phyloP scores from a whole-genome alignment of 768 basidiomycete genomes.

The Leccinum sublutescens region DNA sequence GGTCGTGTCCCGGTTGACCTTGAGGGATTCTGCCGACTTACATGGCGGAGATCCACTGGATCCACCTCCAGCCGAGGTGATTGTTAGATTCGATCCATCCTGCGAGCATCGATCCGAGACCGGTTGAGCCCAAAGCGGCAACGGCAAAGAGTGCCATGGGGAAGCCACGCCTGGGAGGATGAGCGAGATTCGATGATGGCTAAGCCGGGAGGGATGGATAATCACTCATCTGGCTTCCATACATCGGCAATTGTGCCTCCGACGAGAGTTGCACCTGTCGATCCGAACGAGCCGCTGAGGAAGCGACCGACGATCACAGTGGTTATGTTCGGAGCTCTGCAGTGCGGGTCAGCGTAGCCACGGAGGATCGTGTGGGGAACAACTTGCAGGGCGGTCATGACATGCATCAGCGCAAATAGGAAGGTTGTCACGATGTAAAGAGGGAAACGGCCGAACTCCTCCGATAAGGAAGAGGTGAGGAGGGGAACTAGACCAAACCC shows the following conservation, averaged over 20 bases:
- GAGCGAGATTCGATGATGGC: constrained; percentile 3
- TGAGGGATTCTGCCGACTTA: constrained; percentile 21
- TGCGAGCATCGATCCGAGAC: constrained; percentile 59
- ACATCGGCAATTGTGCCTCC: constrained; percentile 75
- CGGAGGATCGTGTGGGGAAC: not conserved
- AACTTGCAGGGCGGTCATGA: constrained; percentile 36
- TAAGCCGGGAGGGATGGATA: constrained; percentile 1
- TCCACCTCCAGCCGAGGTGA: constrained; percentile 73
- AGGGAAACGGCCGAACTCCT: constrained; percentile 67
- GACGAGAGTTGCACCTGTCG: constrained; percentile 70
- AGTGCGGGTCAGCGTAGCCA: constrained; percentile 2
- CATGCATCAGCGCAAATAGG: constrained; percentile 50
- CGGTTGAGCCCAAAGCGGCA: constrained; percentile 57
- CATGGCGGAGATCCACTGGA: constrained; percentile 80
- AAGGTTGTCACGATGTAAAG: constrained; percentile 52
- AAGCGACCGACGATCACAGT: constrained; percentile 68
- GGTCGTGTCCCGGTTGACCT: not conserved
- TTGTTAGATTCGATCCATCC: constrained; percentile 66
- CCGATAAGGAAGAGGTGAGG: constrained; percentile 66
- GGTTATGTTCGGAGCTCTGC: constrained; percentile 46
- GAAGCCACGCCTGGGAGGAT: constrained; percentile 57
- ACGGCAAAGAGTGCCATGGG: constrained; percentile 77
- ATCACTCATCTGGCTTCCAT: constrained; percentile 60
- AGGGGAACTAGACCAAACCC: constrained; percentile 66
- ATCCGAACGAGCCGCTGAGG: constrained; percentile 63